phyloP scores from a whole-genome alignment of 2,329 filamentous ascomycete genomes.

The Coniochaeta pulveracea region DNA sequence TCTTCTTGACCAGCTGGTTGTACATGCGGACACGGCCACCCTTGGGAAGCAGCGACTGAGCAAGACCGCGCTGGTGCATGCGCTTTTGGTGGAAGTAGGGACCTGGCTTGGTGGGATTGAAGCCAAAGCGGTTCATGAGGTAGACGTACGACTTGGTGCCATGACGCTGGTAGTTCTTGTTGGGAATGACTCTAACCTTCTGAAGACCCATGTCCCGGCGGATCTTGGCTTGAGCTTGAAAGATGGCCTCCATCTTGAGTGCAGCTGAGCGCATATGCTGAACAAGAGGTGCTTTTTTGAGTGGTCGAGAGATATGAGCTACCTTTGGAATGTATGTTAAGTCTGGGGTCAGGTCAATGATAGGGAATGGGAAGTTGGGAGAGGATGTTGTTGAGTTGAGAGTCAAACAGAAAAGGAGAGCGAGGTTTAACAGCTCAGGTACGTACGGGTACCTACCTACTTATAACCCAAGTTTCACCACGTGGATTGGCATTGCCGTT shows the following conservation, averaged over 20 bases:
- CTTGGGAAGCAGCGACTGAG: conserved; percentile 28
- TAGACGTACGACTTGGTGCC: conserved; percentile 54
- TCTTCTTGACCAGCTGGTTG: conserved; percentile 37
- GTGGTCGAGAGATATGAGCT: too few relatives aligned
- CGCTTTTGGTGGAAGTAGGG: conserved; percentile 44
- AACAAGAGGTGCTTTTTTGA: too few relatives aligned
- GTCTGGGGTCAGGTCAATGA: too few relatives aligned
- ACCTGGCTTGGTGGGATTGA: conserved; percentile 50
- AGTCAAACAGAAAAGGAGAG: too few relatives aligned
- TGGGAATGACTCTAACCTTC: conserved; percentile 40
- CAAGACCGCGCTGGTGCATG: conserved; percentile 34
- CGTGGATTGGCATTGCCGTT: too few relatives aligned
- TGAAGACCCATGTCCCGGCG: conserved; percentile 22
- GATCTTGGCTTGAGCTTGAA: conserved; percentile 21
- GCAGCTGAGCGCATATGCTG: conserved; percentile 1
- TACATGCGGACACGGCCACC: conserved; percentile 36
- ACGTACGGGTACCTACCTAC: too few relatives aligned
- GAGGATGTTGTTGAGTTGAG: too few relatives aligned
- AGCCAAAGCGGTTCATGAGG: conserved; percentile 49
- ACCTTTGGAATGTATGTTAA: too few relatives aligned
- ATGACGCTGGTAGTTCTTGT: conserved; percentile 45
- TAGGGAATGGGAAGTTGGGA: too few relatives aligned
- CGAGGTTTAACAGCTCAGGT: too few relatives aligned
- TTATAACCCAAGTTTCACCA: too few relatives aligned
- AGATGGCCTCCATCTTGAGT: conserved; percentile 20